Evolutionary conservation across 169 alveolate genomes (phyloP).

Genomic region (Eimeria sp.): DNA sequence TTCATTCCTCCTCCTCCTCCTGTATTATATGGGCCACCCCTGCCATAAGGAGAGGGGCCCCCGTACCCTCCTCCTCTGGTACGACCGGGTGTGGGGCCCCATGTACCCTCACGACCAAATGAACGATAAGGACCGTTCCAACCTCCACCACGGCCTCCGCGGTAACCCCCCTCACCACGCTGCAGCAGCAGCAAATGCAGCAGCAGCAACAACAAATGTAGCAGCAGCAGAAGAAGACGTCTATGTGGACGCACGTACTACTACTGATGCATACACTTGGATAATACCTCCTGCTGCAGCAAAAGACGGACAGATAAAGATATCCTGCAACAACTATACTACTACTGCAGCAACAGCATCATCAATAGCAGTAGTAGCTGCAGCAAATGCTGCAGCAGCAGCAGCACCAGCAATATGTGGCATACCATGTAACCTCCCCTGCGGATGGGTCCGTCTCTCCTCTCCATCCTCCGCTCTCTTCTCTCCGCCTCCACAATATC

Average conservation of each 20-base stretch:
- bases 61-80: neutral
- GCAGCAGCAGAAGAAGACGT: neutral
- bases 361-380: neutral
- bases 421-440: slow-evolving; percentile 29
- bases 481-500: slow-evolving; percentile 37
- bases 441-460: slow-evolving; percentile 10
- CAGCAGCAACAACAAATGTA: neutral
- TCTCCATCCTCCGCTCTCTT: neutral
- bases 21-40: too few relatives aligned
- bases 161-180: neutral
- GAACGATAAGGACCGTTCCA: neutral
- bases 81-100: too few relatives aligned
- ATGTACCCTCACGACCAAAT: neutral
- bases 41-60: neutral
- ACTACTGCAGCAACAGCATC: neutral
- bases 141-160: slow-evolving; percentile 25
- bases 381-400: slow-evolving; percentile 9
- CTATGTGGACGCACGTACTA: neutral
- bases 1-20: too few relatives aligned
- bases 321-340: neutral
- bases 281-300: neutral
- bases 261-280: neutral
- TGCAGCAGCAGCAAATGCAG: slow-evolving; percentile 25
- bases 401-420: neutral
- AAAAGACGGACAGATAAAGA: neutral